Conservation (phyloP, 768 basidiomycete genomes). For the Bullera alba region DNA sequence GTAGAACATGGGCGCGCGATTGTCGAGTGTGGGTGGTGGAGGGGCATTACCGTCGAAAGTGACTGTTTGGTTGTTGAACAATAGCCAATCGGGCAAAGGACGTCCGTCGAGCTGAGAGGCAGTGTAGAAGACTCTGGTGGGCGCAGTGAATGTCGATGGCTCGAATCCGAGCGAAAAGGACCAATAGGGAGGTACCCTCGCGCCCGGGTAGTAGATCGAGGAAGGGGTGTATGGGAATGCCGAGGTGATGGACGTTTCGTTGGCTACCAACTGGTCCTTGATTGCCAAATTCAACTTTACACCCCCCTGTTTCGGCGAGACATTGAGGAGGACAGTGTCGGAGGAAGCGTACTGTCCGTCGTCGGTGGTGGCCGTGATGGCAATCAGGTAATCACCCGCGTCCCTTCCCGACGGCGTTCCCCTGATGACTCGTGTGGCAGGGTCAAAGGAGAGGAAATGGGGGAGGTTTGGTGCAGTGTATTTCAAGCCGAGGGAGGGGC, state of each 20-base stretch:
- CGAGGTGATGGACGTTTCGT: constrained; percentile 65
- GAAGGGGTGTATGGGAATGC: constrained; percentile 55
- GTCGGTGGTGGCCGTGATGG: constrained; percentile 57
- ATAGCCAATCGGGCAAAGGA: constrained; percentile 66
- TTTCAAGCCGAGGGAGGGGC: constrained; percentile 36
- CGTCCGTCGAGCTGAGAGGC: constrained; percentile 63
- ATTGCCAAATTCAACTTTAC: constrained; percentile 58
- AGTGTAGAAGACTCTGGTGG: constrained; percentile 55
- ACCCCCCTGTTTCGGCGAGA: constrained; percentile 41
- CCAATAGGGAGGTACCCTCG: constrained; percentile 74
- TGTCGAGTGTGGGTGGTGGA: constrained; percentile 39
- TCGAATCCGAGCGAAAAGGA: constrained; percentile 84
- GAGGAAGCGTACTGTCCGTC: constrained; percentile 50
- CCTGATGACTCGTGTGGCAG: constrained; percentile 54
- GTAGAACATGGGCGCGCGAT: constrained; percentile 50
- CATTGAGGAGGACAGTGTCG: constrained; percentile 47
- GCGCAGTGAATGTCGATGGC: constrained; percentile 56
- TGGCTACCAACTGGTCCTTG: constrained; percentile 58
- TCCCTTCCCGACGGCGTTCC: constrained; percentile 61
- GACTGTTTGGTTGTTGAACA: constrained; percentile 59
- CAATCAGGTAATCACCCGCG: constrained; percentile 53
- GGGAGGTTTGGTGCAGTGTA: constrained; percentile 61
- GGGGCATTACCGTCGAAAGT: constrained; percentile 78
- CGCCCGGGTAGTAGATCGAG: constrained; percentile 50
- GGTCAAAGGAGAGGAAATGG: constrained; percentile 68